These are phyloP conservation scores for Pezicula neosporulosa DNA, from an alignment of 2,329 filamentous ascomycete species.

Conservation along the genomic window DNA sequence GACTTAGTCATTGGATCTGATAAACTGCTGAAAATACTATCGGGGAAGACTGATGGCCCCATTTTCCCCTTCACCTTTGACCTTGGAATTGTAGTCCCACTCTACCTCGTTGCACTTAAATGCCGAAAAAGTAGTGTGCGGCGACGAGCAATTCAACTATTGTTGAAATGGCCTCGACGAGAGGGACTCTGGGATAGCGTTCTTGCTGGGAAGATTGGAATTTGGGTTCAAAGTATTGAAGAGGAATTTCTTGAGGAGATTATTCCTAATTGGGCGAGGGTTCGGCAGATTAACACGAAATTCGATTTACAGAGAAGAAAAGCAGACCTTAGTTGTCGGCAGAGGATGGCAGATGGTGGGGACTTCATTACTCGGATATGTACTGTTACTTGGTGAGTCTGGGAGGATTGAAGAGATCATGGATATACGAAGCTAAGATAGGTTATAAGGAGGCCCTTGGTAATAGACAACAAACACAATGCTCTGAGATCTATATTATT, in stretches of 20 bases:
- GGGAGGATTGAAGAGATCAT: too few relatives aligned
- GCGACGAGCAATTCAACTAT: constrained; percentile 56
- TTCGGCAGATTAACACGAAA: background rate
- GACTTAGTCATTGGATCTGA: constrained; percentile 1
- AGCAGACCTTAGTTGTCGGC: background rate
- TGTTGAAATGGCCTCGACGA: constrained; percentile 54
- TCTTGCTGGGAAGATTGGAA: constrained; percentile 7
- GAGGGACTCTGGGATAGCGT: constrained; percentile 63
- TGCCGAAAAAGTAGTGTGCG: constrained; percentile 54
- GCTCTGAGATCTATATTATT: too few relatives aligned
- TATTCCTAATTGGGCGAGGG: background rate
- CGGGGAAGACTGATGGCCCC: background rate
- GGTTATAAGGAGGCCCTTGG: too few relatives aligned
- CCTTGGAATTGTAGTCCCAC: constrained; percentile 57
- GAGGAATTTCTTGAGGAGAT: constrained; percentile 7
- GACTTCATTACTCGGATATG: background rate
- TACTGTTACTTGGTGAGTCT: background rate
- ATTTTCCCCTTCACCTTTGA: constrained; percentile 52
- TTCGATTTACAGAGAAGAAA: background rate
- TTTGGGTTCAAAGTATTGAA: constrained; percentile 16
- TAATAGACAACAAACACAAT: too few relatives aligned
- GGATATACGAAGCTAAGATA: too few relatives aligned
- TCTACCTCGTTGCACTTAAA: constrained; percentile 62
- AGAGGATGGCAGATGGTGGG: background rate
- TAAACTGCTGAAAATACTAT: constrained; percentile 3